Base-by-base conservation (phyloP, 2,329 filamentous ascomycete species). In the Gnomoniopsis sp. region DNA sequence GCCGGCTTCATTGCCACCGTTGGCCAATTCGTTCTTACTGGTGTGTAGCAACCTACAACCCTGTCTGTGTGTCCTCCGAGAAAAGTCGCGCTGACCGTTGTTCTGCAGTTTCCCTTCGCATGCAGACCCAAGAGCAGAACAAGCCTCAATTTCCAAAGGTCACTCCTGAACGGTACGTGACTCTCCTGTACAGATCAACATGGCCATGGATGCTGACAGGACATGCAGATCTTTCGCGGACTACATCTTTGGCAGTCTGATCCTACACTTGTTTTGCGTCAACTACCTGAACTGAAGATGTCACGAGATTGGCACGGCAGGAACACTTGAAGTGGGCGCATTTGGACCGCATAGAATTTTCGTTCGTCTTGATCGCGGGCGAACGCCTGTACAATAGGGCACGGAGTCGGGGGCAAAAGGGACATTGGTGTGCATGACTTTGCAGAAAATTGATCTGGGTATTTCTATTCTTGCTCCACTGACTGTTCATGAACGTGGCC, bases 211-310 rank as follows among this genome's bases (percentile, higher is more conserved):
- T 30, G 43, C 58, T 57, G 43, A 62, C 46, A 11, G 23, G 17
- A 34, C 17, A 23, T 57, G 58, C 66, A 96, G 92, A 73, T 93
- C 95, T 43, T 99, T 99, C 74, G 93, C 95, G 71, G 95, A 99
- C 77, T 99, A 89, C 72, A 83, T 99, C 61, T 91, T 97, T 67
- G 95, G 93, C 72, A 97, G 93, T 74, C 74, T 99, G 73, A 91
- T 98, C 72, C 78, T 98, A 74, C 95, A 99, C 79, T 96, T 98
- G 79, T 99, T 99, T 82, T 97, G 93, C 77, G 87, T 98, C 73
- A 99, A 99, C 83, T 99, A 99, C 76, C 98, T 99, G 80, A 99
- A 99, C 83, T 99, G 82, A 80, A 58, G 55, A 21, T n/a, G 17
- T 17, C 23, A 34, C 41, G 44, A 60, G n/a, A 44, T 46, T 23